Conservation (phyloP, 2,329 filamentous ascomycete species). For the Sordariomycetes sp. region DNA sequence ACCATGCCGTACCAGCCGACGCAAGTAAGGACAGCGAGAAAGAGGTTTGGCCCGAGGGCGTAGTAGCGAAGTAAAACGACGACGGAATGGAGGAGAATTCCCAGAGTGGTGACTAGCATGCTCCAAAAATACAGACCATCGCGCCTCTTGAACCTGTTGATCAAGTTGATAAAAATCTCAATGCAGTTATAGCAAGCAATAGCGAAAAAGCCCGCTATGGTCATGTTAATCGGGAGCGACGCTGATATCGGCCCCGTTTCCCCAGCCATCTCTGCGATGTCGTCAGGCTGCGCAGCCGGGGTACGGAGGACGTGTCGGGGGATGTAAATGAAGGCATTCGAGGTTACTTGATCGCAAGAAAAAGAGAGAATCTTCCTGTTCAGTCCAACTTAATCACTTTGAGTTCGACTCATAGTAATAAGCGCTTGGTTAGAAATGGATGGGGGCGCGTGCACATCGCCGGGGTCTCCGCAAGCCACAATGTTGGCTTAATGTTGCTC, state of each 20-base stretch:
- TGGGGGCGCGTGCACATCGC: too few relatives aligned
- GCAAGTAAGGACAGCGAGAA: constrained; percentile 9
- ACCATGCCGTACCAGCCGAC: constrained; percentile 37
- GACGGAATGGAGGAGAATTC: constrained; percentile 25
- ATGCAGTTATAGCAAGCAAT: constrained; percentile 1
- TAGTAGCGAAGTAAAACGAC: constrained; percentile 36
- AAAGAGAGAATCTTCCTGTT: too few relatives aligned
- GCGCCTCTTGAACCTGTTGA: constrained; percentile 21
- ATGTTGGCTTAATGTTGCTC: too few relatives aligned
- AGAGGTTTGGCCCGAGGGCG: constrained; percentile 2
- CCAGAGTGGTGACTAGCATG: constrained; percentile 21
- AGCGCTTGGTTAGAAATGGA: too few relatives aligned
- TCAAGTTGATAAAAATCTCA: background rate
- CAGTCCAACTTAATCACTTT: too few relatives aligned
- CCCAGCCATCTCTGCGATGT: background rate
- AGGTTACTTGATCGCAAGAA: too few relatives aligned
- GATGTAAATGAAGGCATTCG: background rate
- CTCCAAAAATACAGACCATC: constrained; percentile 29
- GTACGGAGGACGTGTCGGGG: background rate
- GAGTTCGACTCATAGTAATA: too few relatives aligned
- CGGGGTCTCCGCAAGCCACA: too few relatives aligned
- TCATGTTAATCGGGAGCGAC: background rate
- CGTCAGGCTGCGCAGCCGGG: background rate
- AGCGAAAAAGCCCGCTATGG: background rate
- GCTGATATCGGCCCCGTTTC: background rate